phyloP scores from a whole-genome alignment of 805 yeast genomes.

The Lipomyces sp. region DNA sequence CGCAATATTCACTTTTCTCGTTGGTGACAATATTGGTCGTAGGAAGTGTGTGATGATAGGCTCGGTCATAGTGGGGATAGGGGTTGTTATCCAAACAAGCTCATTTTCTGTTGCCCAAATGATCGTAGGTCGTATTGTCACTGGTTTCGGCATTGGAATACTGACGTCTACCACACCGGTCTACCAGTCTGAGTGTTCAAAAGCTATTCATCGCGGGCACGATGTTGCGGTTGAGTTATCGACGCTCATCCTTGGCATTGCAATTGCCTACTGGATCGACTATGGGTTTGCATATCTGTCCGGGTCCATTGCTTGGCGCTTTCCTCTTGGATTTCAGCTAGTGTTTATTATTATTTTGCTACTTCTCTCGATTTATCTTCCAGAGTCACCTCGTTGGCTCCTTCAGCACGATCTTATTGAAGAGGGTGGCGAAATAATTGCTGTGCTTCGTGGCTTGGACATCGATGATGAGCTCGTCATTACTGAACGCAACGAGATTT shows the following conservation, averaged over 20 bases:
- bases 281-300: slow-evolving; percentile 68
- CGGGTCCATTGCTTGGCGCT: slow-evolving; percentile 65
- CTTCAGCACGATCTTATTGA: slow-evolving; percentile 47
- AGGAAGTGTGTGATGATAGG: no score
- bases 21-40: no score
- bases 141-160: slow-evolving; percentile 79
- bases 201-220: slow-evolving; percentile 68
- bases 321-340: slow-evolving; percentile 75
- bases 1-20: no score
- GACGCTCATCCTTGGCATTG: slow-evolving; percentile 72
- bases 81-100: slow-evolving; percentile 52
- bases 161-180: slow-evolving; percentile 80
- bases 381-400: slow-evolving; percentile 75
- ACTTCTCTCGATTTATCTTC: slow-evolving; percentile 62
- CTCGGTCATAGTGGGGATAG: no score
- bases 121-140: slow-evolving; percentile 70
- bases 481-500: no score
- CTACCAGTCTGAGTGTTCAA: slow-evolving; percentile 77
- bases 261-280: slow-evolving; percentile 78
- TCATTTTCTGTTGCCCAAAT: slow-evolving; percentile 65
- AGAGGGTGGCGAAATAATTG: no score
- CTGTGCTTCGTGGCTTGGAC: no score
- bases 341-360: slow-evolving; percentile 69
- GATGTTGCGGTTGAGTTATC: slow-evolving; percentile 74
- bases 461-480: no score